Evolutionary conservation across 2,329 filamentous ascomycete species (phyloP).

Genomic region (Trichoderma gracile): DNA sequence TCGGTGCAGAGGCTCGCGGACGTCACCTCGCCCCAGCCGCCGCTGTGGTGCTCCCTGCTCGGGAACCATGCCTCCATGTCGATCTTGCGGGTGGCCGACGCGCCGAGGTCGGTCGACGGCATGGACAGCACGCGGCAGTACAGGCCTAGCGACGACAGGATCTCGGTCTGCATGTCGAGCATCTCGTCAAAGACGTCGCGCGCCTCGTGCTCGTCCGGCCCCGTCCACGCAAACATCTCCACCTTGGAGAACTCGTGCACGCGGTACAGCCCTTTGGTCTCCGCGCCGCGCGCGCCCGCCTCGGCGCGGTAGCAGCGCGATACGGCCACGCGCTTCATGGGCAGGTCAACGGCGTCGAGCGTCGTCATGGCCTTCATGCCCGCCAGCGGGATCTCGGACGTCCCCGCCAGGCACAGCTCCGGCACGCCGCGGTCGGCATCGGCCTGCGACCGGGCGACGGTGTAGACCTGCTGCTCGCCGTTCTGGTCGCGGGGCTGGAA

Average conservation of each 20-base stretch:
- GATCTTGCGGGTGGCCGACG: conserved; percentile 80
- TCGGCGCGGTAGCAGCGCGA: conserved; percentile 96
- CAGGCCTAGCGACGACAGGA: conserved; percentile 73
- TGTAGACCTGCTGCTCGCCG: conserved; percentile 90
- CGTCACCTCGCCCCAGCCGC: conserved; percentile 83
- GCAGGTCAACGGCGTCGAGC: conserved; percentile 66
- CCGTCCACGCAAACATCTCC: conserved; percentile 92
- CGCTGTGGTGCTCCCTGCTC: conserved; percentile 58
- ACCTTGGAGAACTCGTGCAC: conserved; percentile 99
- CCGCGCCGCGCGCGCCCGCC: conserved; percentile 83
- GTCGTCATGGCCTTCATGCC: conserved; percentile 79
- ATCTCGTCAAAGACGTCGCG: conserved; percentile 77
- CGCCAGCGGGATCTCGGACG: conserved; percentile 91
- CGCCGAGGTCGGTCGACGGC: conserved; percentile 85
- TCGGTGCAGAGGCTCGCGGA: conserved; percentile 90
- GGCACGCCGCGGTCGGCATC: conserved; percentile 65
- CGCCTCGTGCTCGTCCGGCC: conserved; percentile 53
- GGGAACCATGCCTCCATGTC: conserved; percentile 97
- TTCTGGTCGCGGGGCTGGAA: conserved; percentile 91
- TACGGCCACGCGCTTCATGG: conserved; percentile 76
- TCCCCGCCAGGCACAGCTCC: conserved; percentile 76
- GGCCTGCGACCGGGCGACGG: conserved; percentile 65
- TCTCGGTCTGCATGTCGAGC: conserved; percentile 81
- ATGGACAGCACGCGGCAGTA: conserved; percentile 90
- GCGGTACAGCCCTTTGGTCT: conserved; percentile 92